Evolutionary conservation across 164 flowering plant genomes (phyloP).

Genomic region (Aristolochia fimbriata): DNA sequence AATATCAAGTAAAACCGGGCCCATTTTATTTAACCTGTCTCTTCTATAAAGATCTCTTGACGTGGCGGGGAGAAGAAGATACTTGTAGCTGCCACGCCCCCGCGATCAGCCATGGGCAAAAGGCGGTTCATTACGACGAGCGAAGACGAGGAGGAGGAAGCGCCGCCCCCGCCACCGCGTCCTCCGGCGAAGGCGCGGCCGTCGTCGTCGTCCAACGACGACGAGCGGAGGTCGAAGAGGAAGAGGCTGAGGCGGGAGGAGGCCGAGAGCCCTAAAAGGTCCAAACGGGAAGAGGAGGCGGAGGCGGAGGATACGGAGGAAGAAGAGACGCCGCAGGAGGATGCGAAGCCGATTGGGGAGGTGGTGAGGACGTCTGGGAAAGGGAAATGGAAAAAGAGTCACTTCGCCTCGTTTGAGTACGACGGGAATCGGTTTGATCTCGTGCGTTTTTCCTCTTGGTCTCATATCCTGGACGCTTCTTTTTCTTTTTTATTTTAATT

Average conservation of each 20-base stretch:
- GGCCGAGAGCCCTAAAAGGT: background rate
- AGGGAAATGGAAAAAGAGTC: slow-evolving; percentile 39
- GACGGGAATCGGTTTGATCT: slow-evolving; percentile 55
- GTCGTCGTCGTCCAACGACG: background rate
- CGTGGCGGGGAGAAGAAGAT: too few relatives aligned
- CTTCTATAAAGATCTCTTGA: too few relatives aligned
- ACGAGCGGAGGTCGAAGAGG: slow-evolving; percentile 1
- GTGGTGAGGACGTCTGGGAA: slow-evolving; percentile 45
- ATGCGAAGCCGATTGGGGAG: slow-evolving; percentile 67
- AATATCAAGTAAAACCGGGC: too few relatives aligned
- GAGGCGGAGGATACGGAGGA: slow-evolving; percentile 14
- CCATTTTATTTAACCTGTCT: too few relatives aligned
- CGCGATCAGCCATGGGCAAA: slow-evolving; percentile 26
- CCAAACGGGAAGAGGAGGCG: slow-evolving; percentile 8
- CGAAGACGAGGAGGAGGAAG: slow-evolving; percentile 58
- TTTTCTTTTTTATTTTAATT: background rate
- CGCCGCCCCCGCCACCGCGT: slow-evolving; percentile 8
- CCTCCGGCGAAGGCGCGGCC: background rate
- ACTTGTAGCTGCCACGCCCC: too few relatives aligned
- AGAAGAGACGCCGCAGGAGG: slow-evolving; percentile 29
- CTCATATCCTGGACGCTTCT: too few relatives aligned
- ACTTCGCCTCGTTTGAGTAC: slow-evolving; percentile 50
- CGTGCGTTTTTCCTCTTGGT: slow-evolving; percentile 25
- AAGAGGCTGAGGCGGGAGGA: background rate
- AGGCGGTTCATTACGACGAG: slow-evolving; percentile 42